phyloP scores from a whole-genome alignment of 345 rosid genomes.

The Rhodomyrtus tomentosa region DNA sequence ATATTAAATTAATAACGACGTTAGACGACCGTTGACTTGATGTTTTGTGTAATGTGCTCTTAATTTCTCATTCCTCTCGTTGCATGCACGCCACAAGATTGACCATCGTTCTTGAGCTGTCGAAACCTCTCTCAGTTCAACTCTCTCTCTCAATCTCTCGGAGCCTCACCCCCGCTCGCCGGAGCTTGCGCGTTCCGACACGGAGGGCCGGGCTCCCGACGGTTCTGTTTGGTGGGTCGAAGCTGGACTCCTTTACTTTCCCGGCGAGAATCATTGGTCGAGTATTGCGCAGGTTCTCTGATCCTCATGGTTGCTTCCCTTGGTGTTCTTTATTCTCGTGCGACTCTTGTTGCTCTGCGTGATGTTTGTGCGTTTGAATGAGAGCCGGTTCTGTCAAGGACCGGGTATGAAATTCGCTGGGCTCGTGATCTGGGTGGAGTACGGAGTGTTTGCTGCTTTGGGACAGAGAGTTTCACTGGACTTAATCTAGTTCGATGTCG shows the following conservation, averaged over 20 bases:
- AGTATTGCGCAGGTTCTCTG: not conserved
- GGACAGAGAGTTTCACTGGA: not conserved
- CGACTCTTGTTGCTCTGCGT: not conserved
- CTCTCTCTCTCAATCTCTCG: not conserved
- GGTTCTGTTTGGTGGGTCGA: not conserved
- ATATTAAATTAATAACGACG: too few species aligned
- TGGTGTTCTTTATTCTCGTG: not conserved
- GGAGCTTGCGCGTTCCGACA: not conserved
- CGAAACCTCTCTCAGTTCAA: not conserved
- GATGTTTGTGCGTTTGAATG: not conserved
- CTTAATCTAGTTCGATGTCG: not conserved
- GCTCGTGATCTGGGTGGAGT: not conserved
- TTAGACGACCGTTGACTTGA: too few species aligned
- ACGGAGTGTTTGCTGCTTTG: not conserved
- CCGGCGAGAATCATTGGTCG: not conserved
- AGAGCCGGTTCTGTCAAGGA: not conserved
- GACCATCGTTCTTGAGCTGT: not conserved
- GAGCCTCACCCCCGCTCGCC: not conserved
- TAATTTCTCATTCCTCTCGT: not conserved
- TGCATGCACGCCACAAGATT: not conserved
- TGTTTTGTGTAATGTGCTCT: not conserved
- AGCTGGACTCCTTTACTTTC: not conserved
- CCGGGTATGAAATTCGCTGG: not conserved
- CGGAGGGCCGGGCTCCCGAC: not conserved
- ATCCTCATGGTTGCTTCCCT: not conserved